Base-by-base conservation (phyloP, 495 filamentous ascomycete genomes). In the Xylaria bambusicola region DNA sequence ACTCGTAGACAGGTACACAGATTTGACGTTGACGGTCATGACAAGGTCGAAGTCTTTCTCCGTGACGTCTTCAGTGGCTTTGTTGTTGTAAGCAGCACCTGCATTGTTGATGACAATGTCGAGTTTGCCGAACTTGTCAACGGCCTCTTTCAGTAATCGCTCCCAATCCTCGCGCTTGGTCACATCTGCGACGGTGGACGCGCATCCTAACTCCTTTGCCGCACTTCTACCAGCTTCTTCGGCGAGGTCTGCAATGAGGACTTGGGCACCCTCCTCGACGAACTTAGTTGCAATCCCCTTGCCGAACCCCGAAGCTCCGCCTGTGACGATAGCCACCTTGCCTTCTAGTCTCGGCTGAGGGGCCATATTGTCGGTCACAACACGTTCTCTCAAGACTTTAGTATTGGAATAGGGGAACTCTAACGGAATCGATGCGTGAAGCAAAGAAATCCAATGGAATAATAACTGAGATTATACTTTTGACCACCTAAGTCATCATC, bases 91-190 rank as follows among this genome's bases (percentile, higher is more conserved):
- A 6, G 80, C 80, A 31, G 85, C 85, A 1, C 88, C 88, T 4
- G 88, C 88, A 72, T 91, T 90, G 69, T 91, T 88, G 31, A 88
- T 80, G 45, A 86, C 61, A 4, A 86, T 75, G 62, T 87, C 84
- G 26, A 88, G 56, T 23, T 75, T 63, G 6, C 84, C 83, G 46
- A 76, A 84, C 27, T 72, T 71, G 10, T 66, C 69, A 9, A 84
- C 61, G 0, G 84, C 77, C 24, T 70, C 54, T 21, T 81, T 69
- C 8, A 85, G 66, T 8, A 82, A 65, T 0, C 49, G 53, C 56
- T 74, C 73, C 83, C 84, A 86, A 42, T 82, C 79, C 7, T 62
- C 65, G 8, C 68, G 68, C 6, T 74, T 75, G 12, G 83, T 80
- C 9, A 86, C 81, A 60, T 87, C 78, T 38, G 73, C 75, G 52